Conservation (phyloP, 1,139 yeast species). For the Blastobotrys petasosporus region DNA sequence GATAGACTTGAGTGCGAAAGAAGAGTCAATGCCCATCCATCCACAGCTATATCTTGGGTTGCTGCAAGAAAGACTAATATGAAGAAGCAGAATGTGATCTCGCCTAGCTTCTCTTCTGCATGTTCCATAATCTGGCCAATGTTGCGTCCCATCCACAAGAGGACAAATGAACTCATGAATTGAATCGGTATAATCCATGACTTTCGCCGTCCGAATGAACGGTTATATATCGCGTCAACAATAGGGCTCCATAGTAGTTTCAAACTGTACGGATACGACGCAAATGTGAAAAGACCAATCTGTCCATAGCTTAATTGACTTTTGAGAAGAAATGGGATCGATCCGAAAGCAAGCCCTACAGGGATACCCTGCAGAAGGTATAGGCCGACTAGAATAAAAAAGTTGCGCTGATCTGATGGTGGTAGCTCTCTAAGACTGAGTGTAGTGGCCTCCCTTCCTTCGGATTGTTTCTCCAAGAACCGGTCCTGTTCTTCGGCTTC, state of each 20-base stretch:
- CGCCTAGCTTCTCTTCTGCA: conserved; percentile 49
- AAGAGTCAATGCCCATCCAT: conserved; percentile 96
- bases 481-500: conserved; percentile 10
- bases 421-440: conserved; percentile 23
- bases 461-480: background rate
- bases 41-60: conserved; percentile 97
- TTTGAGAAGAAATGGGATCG: conserved; percentile 86
- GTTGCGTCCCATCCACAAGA: conserved; percentile 55
- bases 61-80: conserved; percentile 82
- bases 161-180: conserved; percentile 60
- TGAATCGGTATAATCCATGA: conserved; percentile 96
- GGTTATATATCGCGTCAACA: conserved; percentile 77
- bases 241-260: conserved; percentile 94
- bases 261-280: conserved; percentile 90
- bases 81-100: conserved; percentile 63
- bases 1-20: conserved; percentile 72
- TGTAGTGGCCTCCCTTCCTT: conserved; percentile 1
- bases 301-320: conserved; percentile 79
- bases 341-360: conserved; percentile 92
- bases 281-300: conserved; percentile 83
- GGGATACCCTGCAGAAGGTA: conserved; percentile 92
- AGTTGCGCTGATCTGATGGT: conserved; percentile 48
- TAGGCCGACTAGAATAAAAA: conserved; percentile 60
- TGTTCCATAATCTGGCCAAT: conserved; percentile 49
- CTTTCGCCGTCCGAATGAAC: conserved; percentile 69